phyloP scores from a whole-genome alignment of 192 early-diverging fungal genomes.

The Dimargaris cristalligena region DNA sequence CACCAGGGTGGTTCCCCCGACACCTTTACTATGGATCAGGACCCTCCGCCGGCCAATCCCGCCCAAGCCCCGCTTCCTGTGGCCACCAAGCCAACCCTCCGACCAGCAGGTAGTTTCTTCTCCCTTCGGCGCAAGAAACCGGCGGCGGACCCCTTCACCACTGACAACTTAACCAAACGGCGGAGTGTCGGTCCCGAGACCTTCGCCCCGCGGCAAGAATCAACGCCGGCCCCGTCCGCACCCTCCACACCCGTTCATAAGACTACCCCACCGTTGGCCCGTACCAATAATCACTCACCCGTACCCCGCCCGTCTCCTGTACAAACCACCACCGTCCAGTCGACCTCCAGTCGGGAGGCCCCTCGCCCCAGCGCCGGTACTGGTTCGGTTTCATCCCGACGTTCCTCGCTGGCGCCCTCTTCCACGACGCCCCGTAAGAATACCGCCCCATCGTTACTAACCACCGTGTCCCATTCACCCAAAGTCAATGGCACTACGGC shows the following conservation, averaged over 20 bases:
- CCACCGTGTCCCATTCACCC: neutral
- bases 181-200: neutral
- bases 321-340: too few relatives aligned
- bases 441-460: neutral
- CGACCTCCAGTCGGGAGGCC: too few relatives aligned
- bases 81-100: neutral
- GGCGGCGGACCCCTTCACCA: neutral
- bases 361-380: too few relatives aligned
- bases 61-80: neutral
- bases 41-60: neutral
- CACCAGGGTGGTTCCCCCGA: neutral
- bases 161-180: neutral
- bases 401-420: too few relatives aligned
- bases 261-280: neutral
- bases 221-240: neutral
- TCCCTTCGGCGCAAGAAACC: neutral
- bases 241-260: neutral
- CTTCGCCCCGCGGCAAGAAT: too few relatives aligned
- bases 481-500: slow-evolving; percentile 1
- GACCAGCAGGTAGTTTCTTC: neutral
- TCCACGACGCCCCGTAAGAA: neutral
- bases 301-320: neutral
- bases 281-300: neutral
- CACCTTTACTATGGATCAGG: neutral
- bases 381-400: too few relatives aligned